Evolutionary conservation across 1,284 basidiomycete species (phyloP).

Genomic region (Coniferiporia sulphurascens): DNA sequence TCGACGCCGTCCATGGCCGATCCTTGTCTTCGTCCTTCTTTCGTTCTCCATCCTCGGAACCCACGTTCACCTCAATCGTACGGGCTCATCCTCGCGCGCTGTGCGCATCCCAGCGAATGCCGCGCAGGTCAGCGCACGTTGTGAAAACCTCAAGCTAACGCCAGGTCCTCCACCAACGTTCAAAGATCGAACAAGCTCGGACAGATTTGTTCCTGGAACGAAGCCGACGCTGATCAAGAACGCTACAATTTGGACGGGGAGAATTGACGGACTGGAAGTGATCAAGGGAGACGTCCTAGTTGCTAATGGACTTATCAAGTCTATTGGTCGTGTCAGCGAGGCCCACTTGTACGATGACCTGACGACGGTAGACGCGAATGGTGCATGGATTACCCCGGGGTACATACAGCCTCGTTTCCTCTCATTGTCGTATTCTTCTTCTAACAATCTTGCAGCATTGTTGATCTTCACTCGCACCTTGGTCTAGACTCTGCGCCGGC

Average conservation of each 20-base stretch:
- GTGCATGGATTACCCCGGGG: constrained; percentile 38
- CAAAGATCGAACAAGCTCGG: constrained; percentile 52
- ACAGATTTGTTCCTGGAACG: constrained; percentile 67
- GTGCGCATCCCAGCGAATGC: constrained; percentile 6
- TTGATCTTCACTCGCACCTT: constrained; percentile 63
- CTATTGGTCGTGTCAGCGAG: constrained; percentile 43
- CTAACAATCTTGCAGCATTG: constrained; percentile 34
- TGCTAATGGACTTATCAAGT: constrained; percentile 53
- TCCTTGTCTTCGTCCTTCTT: constrained; percentile 2
- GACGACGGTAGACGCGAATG: constrained; percentile 28
- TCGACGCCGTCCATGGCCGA: constrained; percentile 2
- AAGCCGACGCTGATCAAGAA: constrained; percentile 69
- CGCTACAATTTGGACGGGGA: constrained; percentile 77
- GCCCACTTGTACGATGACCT: constrained; percentile 20
- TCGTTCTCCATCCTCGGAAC: not conserved
- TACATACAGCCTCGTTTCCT: constrained; percentile 19
- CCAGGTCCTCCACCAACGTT: constrained; percentile 48
- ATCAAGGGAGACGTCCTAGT: constrained; percentile 54
- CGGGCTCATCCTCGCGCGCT: not conserved
- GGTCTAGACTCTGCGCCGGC: constrained; percentile 40
- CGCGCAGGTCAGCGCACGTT: constrained; percentile 8
- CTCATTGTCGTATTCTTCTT: not conserved
- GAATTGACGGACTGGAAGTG: constrained; percentile 58
- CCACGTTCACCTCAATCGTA: not conserved
- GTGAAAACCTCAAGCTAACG: constrained; percentile 18